Evolutionary conservation across 768 basidiomycete genomes (phyloP), one percentile per base, ranked within the genome.

Genomic region (Fibroporia radiculosa): DNA sequence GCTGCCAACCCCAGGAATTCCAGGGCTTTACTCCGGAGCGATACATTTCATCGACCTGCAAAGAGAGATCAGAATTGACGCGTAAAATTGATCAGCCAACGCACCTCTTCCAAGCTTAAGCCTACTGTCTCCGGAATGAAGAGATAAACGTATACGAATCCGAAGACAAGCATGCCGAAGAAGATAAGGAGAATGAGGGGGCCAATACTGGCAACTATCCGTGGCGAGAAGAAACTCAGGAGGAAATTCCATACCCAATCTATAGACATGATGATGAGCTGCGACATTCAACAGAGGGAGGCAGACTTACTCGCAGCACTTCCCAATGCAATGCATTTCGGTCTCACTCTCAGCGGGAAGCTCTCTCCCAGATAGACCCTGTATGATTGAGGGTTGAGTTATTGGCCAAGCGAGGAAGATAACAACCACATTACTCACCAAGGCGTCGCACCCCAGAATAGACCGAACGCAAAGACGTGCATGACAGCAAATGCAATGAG

Each of bases 41-140:
- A 53, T 85, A 86, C 68, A 87, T 59, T 62, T 84, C 82, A 57
- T 87, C 84, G 49, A 85, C n/a, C n/a, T n/a, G n/a, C n/a, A n/a
- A n/a, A n/a, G n/a, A n/a, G n/a, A n/a, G n/a, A n/a, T n/a, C n/a
- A n/a, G n/a, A n/a, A n/a, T n/a, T n/a, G n/a, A n/a, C n/a, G n/a
- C n/a, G n/a, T n/a, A n/a, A n/a, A n/a, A n/a, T n/a, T n/a, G n/a
- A n/a, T n/a, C n/a, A n/a, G n/a, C n/a, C n/a, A n/a, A n/a, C n/a
- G n/a, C n/a, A n/a, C 80, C 70, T 84, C 81, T 66, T 88, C 85
- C 50, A 86, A 61, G 43, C 77, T 77, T 18, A 89, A 73, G 10
- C 85, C 84, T 60, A 78, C 88, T 19, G 83, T 89, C 68, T 91
- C 89, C 18, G 87, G 87, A 37, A 91, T 76, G 59, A 80, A 75